These are phyloP conservation scores for Curvularia eragrostidis DNA, from an alignment of 2,329 filamentous ascomycete species.

Conservation along the genomic window DNA sequence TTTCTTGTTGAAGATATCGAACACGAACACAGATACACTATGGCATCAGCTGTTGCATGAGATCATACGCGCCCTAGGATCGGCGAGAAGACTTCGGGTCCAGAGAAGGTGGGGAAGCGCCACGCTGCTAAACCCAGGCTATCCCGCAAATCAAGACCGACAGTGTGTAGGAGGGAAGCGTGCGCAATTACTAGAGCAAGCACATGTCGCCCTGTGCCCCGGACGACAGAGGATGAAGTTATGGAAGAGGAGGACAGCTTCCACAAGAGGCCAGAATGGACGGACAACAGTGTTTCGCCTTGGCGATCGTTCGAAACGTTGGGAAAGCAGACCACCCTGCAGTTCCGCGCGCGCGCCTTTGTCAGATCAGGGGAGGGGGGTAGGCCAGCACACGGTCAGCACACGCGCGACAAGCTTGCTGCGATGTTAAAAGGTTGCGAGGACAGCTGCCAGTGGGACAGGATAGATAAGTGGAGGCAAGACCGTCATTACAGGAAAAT, in stretches of 20 bases:
- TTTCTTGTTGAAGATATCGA: constrained; percentile 45
- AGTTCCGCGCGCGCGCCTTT: constrained; percentile 28
- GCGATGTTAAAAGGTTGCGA: constrained; percentile 30
- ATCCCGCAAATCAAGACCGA: constrained; percentile 40
- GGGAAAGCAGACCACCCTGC: constrained; percentile 35
- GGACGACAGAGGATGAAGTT: constrained; percentile 38
- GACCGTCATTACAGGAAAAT: constrained; percentile 45
- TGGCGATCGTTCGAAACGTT: constrained; percentile 46
- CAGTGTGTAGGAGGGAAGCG: constrained; percentile 36
- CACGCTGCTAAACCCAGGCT: constrained; percentile 43
- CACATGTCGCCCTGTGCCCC: constrained; percentile 47
- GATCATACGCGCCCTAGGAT: constrained; percentile 39
- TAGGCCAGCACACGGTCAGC: constrained; percentile 19
- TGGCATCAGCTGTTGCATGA: constrained; percentile 48
- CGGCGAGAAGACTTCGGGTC: constrained; percentile 39
- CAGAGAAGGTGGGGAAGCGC: constrained; percentile 49
- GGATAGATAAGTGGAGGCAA: constrained; percentile 35
- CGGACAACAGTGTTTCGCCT: constrained; percentile 34
- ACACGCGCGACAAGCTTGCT: constrained; percentile 33
- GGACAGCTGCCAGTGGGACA: constrained; percentile 31
- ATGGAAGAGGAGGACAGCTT: constrained; percentile 27
- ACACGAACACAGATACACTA: constrained; percentile 46
- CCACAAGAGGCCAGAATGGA: constrained; percentile 32
- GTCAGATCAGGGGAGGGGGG: constrained; percentile 26
- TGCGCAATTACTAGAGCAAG: constrained; percentile 44